Conservation (phyloP, 202 grass and related monocot genomes). For the Cymbopogon flexuosus region DNA sequence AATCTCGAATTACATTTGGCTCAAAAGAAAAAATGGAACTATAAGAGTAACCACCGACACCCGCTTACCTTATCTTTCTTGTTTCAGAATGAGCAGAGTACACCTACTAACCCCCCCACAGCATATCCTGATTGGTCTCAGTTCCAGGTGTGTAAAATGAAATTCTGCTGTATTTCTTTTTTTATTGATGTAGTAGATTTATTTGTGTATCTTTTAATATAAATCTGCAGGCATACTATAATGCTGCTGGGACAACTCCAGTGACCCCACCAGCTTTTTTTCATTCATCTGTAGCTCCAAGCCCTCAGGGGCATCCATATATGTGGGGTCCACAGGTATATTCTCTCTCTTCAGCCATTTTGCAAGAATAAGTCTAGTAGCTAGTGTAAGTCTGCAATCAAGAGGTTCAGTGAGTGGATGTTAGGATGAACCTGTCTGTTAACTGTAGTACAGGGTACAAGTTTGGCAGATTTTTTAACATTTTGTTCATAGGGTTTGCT, state of each 20-base stretch:
- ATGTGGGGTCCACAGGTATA: constrained; percentile 73
- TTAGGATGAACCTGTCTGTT: constrained; percentile 10
- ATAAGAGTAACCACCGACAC: constrained; percentile 3
- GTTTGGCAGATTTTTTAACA: constrained; percentile 12
- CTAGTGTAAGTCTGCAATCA: constrained; percentile 19
- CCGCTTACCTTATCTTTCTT: constrained; percentile 41
- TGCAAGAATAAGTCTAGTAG: constrained; percentile 4
- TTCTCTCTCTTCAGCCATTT: constrained; percentile 22
- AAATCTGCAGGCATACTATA: constrained; percentile 56
- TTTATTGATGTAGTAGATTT: constrained; percentile 29
- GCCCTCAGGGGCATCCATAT: constrained; percentile 61
- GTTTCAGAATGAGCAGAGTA: constrained; percentile 48
- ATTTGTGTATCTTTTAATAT: constrained; percentile 28
- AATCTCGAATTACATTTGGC: constrained; percentile 4
- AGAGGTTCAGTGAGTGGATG: constrained; percentile 4
- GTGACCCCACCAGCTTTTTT: constrained; percentile 59
- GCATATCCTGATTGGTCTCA: constrained; percentile 63
- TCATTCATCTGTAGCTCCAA: constrained; percentile 49
- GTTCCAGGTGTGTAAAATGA: constrained; percentile 47
- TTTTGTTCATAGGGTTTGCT: constrained; percentile 5
- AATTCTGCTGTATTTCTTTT: constrained; percentile 20
- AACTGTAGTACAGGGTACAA: not conserved
- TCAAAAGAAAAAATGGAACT: not conserved
- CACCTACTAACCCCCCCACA: constrained; percentile 47
- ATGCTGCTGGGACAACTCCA: constrained; percentile 41